A percentile compares a stretch with the other conserved stretches of the same genome.
Evolutionary conservation across 2,329 filamentous ascomycete species (phyloP).

Genomic region (Colletotrichum gigasporum): DNA sequence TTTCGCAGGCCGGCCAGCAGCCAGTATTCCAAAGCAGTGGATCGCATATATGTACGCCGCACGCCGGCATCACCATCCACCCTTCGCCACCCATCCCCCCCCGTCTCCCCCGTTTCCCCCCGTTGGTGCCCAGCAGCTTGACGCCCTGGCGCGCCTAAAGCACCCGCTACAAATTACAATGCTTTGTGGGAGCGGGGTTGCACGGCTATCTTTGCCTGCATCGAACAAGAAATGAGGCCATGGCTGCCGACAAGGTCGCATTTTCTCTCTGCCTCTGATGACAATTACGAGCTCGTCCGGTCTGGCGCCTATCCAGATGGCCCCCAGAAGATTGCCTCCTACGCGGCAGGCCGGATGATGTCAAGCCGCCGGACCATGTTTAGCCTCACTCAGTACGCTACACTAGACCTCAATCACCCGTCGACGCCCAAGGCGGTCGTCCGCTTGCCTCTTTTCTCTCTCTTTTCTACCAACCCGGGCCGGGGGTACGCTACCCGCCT

Average conservation of each 20-base stretch:
- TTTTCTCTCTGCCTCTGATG: neutral
- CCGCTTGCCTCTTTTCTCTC: neutral
- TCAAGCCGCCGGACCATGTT: neutral
- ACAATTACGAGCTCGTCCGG: neutral
- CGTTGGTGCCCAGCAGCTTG: neutral
- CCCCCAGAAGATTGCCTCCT: neutral
- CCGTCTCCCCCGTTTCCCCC: neutral
- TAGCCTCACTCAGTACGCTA: too few relatives aligned
- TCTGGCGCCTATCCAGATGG: neutral
- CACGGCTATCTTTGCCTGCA: neutral
- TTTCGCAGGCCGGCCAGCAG: neutral
- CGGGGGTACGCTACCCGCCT: constrained; percentile 1
- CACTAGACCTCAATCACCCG: neutral
- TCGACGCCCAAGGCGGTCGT: neutral
- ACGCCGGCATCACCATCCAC: neutral
- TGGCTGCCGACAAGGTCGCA: constrained; percentile 10
- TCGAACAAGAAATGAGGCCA: neutral
- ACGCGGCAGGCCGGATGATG: neutral
- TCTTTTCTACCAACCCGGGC: too few relatives aligned
- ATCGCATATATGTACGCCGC: constrained; percentile 1
- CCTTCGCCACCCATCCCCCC: neutral
- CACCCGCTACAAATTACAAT: constrained; percentile 8
- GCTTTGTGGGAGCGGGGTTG: neutral
- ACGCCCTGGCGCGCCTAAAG: neutral
- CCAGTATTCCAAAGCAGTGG: constrained; percentile 5